phyloP scores from a whole-genome alignment of 345 rosid genomes.

The Viola odorata region DNA sequence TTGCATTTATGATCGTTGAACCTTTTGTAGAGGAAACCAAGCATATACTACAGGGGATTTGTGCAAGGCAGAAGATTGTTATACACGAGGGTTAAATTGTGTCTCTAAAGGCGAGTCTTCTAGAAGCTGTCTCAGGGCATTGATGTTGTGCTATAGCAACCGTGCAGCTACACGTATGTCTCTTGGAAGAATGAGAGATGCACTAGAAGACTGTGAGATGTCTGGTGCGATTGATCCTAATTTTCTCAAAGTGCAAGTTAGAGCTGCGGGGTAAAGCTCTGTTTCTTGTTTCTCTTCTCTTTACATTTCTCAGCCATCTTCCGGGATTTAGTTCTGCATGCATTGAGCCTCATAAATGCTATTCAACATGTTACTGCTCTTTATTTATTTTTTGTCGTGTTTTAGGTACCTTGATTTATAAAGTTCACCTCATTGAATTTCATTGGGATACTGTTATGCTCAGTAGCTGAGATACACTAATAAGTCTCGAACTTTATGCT shows the following conservation, averaged over 20 bases:
- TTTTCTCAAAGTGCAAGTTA: constrained; percentile 77
- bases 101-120: constrained; percentile 60
- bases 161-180: constrained; percentile 90
- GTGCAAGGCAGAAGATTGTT: constrained; percentile 75
- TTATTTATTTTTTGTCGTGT: too few relatives aligned
- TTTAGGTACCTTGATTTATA: too few relatives aligned
- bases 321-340: too few relatives aligned
- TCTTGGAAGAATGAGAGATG: constrained; percentile 87
- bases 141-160: constrained; percentile 94
- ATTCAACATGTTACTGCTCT: too few relatives aligned
- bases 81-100: constrained; percentile 71
- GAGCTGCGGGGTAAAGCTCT: constrained; percentile 80
- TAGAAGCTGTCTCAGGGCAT: constrained; percentile 72
- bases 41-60: constrained; percentile 70
- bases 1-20: constrained; percentile 12
- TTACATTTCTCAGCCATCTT: neutral
- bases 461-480: too few relatives aligned
- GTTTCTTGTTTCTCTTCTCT: constrained; percentile 11
- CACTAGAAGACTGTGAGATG: constrained; percentile 71
- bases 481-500: too few relatives aligned
- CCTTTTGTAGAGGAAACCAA: constrained; percentile 79
- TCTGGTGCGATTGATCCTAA: constrained; percentile 75
- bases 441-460: too few relatives aligned
- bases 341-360: too few relatives aligned
- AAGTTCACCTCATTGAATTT: too few relatives aligned